phyloP scores from a whole-genome alignment of 331 rosid species.

The Acacia pycnantha region DNA sequence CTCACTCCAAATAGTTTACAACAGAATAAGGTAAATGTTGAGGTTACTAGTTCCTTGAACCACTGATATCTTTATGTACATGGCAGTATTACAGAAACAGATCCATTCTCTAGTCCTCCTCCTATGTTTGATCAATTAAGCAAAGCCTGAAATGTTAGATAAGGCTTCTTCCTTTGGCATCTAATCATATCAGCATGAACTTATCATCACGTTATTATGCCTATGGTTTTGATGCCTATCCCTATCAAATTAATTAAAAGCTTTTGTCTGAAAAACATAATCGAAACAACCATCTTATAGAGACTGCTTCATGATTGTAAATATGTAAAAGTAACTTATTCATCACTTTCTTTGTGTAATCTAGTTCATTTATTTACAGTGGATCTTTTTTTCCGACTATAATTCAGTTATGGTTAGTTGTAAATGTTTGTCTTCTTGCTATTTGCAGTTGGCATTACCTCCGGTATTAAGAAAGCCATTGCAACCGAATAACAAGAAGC shows the following conservation, averaged over 20 bases:
- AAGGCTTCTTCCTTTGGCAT: conserved; percentile 5
- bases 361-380: conserved; percentile 1
- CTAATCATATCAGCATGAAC: conserved; percentile 4
- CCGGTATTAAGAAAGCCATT: conserved; percentile 59
- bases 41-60: conserved; percentile 15
- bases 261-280: not conserved
- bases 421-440: conserved; percentile 37
- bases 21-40: conserved; percentile 68
- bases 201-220: not conserved
- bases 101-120: not conserved
- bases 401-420: not conserved
- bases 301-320: conserved; percentile 1
- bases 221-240: conserved; percentile 4
- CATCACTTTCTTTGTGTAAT: conserved; percentile 3
- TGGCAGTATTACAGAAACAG: not conserved
- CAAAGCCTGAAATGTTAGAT: not conserved
- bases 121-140: not conserved
- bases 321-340: not conserved
- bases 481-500: conserved; percentile 83
- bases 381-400: conserved; percentile 7
- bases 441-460: conserved; percentile 69
- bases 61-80: not conserved
- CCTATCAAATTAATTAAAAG: not conserved
- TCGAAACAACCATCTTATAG: not conserved
- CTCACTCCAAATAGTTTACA: conserved; percentile 50